A percentile compares a stretch with the other conserved stretches of the same genome.
Evolutionary conservation across 106 monocot genomes (phyloP).

Genomic region (Dendrobium officinale): DNA sequence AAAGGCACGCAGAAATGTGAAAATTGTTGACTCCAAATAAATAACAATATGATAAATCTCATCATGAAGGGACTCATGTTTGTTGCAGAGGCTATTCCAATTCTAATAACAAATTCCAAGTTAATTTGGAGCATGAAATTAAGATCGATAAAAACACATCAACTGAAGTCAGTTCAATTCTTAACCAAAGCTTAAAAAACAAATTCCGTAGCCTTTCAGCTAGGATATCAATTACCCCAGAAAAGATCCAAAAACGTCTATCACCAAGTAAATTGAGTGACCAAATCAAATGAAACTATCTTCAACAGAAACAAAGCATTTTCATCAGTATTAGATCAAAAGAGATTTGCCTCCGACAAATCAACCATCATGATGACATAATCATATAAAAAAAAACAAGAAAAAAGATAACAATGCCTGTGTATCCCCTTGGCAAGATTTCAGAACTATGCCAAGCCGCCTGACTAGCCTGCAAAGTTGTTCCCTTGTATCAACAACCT

Average conservation of each 20-base stretch:
- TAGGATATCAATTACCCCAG: neutral
- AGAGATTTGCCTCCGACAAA: no score
- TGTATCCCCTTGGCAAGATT: conserved; percentile 81
- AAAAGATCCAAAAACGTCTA: neutral
- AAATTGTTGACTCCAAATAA: neutral
- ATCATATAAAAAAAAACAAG: conserved; percentile 5
- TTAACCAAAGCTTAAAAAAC: no score
- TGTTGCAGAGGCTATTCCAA: neutral
- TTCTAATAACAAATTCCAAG: neutral
- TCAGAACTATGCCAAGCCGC: conserved; percentile 59
- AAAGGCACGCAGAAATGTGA: neutral
- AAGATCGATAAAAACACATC: neutral
- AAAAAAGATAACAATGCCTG: conserved; percentile 30
- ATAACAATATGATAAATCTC: neutral
- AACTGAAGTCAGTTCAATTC: neutral
- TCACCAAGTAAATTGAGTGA: neutral
- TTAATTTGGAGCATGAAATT: neutral
- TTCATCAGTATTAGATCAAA: no score
- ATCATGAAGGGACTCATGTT: neutral
- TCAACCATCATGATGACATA: no score
- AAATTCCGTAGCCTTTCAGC: no score
- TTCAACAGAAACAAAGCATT: no score
- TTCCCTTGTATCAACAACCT: conserved; percentile 81
- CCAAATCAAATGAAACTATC: neutral
- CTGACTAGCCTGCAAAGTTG: conserved; percentile 69